Evolutionary conservation across 2,329 filamentous ascomycete genomes (phyloP).

Genomic region (Hortaea sp.): DNA sequence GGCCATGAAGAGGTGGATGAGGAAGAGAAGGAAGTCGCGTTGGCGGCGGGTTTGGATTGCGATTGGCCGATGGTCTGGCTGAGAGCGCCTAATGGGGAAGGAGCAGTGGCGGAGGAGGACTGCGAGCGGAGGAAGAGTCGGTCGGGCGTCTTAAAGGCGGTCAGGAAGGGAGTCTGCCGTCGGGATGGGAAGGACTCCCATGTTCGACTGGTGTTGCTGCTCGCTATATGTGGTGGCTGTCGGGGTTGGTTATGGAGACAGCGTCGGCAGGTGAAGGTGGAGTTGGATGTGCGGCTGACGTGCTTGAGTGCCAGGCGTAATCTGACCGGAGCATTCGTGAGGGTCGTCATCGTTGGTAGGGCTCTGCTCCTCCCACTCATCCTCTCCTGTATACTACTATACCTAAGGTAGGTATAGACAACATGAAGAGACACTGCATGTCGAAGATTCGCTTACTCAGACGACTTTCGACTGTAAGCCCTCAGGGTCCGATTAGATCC

Average conservation of each 20-base stretch:
- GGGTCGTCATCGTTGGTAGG: slow-evolving; percentile 10
- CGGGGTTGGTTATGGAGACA: slow-evolving; percentile 22
- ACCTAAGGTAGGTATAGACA: too few relatives aligned
- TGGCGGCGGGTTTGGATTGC: background rate
- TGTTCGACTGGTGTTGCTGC: slow-evolving; percentile 1
- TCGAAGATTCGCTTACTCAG: too few relatives aligned
- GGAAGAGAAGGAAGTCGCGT: slow-evolving; percentile 4
- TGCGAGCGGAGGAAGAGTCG: slow-evolving; percentile 8
- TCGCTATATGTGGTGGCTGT: too few relatives aligned
- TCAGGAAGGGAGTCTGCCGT: slow-evolving; percentile 25
- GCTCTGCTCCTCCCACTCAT: too few relatives aligned
- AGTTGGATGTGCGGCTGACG: background rate
- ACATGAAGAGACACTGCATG: too few relatives aligned
- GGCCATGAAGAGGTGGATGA: slow-evolving; percentile 15
- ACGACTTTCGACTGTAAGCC: too few relatives aligned
- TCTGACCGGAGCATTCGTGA: slow-evolving; percentile 12
- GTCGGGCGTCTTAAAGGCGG: slow-evolving; percentile 18
- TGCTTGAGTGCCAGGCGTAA: slow-evolving; percentile 11
- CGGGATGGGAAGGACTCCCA: slow-evolving; percentile 13
- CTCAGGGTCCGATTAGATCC: too few relatives aligned
- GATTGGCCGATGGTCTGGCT: slow-evolving; percentile 17
- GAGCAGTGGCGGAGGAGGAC: slow-evolving; percentile 9
- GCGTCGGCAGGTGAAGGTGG: slow-evolving; percentile 21
- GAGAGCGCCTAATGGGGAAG: slow-evolving; percentile 23
- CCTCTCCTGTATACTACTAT: too few relatives aligned